phyloP scores from a whole-genome alignment of 2,329 filamentous ascomycete genomes.

The Knufia fluminis region DNA sequence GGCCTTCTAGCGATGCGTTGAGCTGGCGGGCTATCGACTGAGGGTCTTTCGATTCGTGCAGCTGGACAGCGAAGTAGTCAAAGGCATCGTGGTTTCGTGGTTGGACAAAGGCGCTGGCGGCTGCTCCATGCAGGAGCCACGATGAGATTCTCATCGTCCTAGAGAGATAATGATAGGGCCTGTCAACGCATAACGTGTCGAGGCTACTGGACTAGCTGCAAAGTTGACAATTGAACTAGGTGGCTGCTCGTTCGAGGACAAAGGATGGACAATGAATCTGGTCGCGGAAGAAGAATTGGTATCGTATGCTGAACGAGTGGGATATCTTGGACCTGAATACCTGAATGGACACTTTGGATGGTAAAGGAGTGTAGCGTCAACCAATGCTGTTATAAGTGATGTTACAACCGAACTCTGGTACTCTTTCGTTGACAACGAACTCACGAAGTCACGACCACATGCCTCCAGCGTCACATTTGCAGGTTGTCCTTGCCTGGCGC shows the following conservation, averaged over 20 bases:
- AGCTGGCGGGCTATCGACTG: slow-evolving; percentile 61
- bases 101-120: slow-evolving; percentile 22
- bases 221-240: neutral
- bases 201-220: neutral
- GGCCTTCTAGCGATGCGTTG: slow-evolving; percentile 71
- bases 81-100: slow-evolving; percentile 65
- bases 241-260: neutral
- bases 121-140: neutral
- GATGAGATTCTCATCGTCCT: neutral
- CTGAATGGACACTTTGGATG: too few species aligned
- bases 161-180: neutral
- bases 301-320: too few species aligned
- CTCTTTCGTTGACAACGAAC: too few species aligned
- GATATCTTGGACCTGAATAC: too few species aligned
- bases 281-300: neutral
- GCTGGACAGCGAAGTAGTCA: slow-evolving; percentile 89
- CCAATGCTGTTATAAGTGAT: too few species aligned
- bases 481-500: too few species aligned
- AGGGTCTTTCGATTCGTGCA: slow-evolving; percentile 58
- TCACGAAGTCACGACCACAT: too few species aligned
- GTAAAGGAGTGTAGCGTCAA: too few species aligned
- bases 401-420: too few species aligned
- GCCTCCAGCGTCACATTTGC: too few species aligned
- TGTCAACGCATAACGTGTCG: neutral
- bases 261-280: neutral